Base-by-base conservation (phyloP, 176 grass and related monocot species). In the Juncus effusus region DNA sequence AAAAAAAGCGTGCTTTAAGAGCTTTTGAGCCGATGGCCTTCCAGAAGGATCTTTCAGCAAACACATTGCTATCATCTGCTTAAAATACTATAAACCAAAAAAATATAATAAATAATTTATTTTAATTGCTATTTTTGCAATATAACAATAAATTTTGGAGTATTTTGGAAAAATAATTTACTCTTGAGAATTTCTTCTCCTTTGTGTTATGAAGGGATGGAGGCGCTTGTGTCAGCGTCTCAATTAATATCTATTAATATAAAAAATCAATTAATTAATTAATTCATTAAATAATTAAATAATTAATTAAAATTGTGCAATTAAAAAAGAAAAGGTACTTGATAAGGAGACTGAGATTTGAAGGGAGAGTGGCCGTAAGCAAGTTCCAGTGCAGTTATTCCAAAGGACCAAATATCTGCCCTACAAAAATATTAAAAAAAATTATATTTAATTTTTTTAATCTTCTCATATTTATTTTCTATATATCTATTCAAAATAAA, bases 331-430 rank as follows among this genome's bases (percentile, higher is more conserved):
- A 61, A 3, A 0, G 53, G 28, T 38, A 89, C 93, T 85, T 97
- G 87, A 42, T 82, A 81, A 75, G 93, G 93, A 65, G 93, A 83
- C 41, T 92, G 84, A 36, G 73, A 89, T 63, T 83, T 91, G 79
- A 97, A 97, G 56, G 93, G 93, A 73, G 88, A 88, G 77, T 97
- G 93, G 8, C 88, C 88, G 63, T 86, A 80, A 76, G 93, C 93
- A 65, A 97, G 82, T 70, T 97, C 93, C 45, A 97, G 74, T 39
- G 93, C 93, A 64, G 93, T 92, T 63, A 97, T 97, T 16, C 88
- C 93, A 59, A 97, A 92, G 28, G 93, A 92, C 93, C 93, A 97
- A 54, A 92, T 97, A 45, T 97, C 93, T 45, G 80, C 93, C 80
- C 93, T 97, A 56, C 5, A 55, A 40, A 63, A 52, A 36, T 38